Evolutionary conservation across 2,329 filamentous ascomycete species (phyloP), one percentile per base, ranked within the genome.

Genomic region (Tolypocladium cylindrosporum): DNA sequence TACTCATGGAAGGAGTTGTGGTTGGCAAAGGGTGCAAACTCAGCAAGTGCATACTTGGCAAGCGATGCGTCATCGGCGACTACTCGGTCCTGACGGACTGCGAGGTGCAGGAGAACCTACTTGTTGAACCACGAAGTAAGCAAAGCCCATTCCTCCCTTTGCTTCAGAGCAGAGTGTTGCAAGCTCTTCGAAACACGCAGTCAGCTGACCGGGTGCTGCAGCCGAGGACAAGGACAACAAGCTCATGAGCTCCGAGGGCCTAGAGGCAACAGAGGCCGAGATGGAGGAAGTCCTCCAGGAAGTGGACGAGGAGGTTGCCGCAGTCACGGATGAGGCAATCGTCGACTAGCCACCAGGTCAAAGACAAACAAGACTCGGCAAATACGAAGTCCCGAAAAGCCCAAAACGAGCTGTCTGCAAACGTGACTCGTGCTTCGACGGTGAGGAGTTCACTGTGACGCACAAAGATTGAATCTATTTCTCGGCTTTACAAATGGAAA

Each of bases 1-100:
- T 97, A 54, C 76, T 97, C 24, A 97, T 97, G 91, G 93, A 97
- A 60, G 90, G 90, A 4, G 92, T 90, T 0, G 86, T 90, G 9
- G 81, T 99, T 14, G 92, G 90, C 16, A 89, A 90, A 66, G 87
- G 88, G 50, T 92, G 88, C 68, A 91, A 91, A 71, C 77, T 97
- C 55, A 94, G 89, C 1, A 89, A 90, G 27, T 97, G 92, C 68
- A 89, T 97, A 39, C 75, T 97, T 45, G 94, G 94, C 5, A 84
- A 87, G 67, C 77, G 90, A 61, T 89, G 87, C 63, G 86, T 88
- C 66, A 84, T 99, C 64, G 92, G 93, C n/a, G 89, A 90, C 53
- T 88, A 87, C 10, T 87, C 81, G 7, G 82, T 85, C n/a, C 74
- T 97, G 64, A 91, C 87, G 56, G 90, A 96, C 60, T 97, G 92